Evolutionary conservation across 306 rosid species (phyloP).

Genomic region (Luffa acutangula): DNA sequence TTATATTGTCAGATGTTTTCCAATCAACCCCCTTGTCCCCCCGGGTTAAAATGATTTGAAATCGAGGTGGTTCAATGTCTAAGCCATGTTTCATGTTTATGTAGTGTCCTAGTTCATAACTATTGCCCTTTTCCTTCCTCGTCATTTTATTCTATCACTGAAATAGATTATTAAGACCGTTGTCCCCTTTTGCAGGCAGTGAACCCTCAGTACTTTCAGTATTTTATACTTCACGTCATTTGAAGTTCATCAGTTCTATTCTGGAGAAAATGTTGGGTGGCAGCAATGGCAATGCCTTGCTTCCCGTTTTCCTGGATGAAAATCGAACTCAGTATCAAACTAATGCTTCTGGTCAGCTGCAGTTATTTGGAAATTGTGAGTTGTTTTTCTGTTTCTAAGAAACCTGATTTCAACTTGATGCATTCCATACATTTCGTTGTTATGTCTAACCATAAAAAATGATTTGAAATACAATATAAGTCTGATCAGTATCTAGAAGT

Average conservation of each 20-base stretch:
- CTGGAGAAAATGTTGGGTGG: constrained; percentile 58
- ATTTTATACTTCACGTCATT: constrained; percentile 12
- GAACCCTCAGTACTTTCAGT: constrained; percentile 6
- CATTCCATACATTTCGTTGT: not conserved
- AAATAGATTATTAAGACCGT: not conserved
- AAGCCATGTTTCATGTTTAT: not conserved
- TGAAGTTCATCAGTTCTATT: constrained; percentile 10
- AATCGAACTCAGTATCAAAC: constrained; percentile 43
- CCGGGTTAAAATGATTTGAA: not conserved
- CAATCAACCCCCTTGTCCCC: not conserved
- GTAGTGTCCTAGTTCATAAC: not conserved
- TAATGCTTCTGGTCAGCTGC: constrained; percentile 63
- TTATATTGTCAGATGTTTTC: not conserved
- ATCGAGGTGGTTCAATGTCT: not conserved
- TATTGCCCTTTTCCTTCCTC: not conserved
- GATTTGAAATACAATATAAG: not conserved
- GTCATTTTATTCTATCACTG: not conserved
- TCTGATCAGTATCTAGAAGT: not conserved
- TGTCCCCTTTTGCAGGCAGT: constrained; percentile 18
- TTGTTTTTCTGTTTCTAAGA: constrained; percentile 13
- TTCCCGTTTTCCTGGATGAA: constrained; percentile 66
- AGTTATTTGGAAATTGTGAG: constrained; percentile 74
- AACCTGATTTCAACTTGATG: not conserved
- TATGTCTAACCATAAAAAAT: not conserved
- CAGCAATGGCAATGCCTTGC: constrained; percentile 51